phyloP scores from a whole-genome alignment of 2,329 filamentous ascomycete genomes.

The Cordyceps pruinosa region DNA sequence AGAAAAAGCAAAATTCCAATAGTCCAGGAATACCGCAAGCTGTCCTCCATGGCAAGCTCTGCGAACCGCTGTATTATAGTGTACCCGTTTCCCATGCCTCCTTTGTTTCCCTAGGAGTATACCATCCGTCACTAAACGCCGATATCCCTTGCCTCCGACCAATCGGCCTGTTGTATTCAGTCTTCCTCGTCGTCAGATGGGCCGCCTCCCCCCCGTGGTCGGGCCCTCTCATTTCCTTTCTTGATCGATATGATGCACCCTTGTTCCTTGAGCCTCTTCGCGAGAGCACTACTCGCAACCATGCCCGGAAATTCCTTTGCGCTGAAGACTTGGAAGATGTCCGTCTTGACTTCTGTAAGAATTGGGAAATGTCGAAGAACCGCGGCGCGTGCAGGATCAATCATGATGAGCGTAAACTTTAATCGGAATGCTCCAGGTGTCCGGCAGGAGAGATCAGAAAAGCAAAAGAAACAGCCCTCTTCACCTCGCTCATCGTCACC shows the following conservation, averaged over 20 bases:
- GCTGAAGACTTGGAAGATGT: slow-evolving; percentile 72
- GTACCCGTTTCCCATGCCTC: neutral
- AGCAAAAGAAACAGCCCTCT: slow-evolving; percentile 80
- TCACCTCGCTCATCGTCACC: slow-evolving; percentile 65
- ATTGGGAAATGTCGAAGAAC: slow-evolving; percentile 39
- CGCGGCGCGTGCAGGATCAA: slow-evolving; percentile 55
- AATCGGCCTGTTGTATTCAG: neutral
- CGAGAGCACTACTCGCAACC: slow-evolving; percentile 67
- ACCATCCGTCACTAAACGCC: neutral
- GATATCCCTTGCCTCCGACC: neutral
- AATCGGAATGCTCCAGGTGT: slow-evolving; percentile 71
- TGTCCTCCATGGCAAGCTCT: neutral
- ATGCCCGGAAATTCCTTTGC: slow-evolving; percentile 85
- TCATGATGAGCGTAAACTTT: slow-evolving; percentile 64
- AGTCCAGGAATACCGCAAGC: neutral
- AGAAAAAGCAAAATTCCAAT: neutral
- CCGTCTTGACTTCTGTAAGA: slow-evolving; percentile 50
- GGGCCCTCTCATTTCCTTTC: slow-evolving; percentile 62
- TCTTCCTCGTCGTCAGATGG: slow-evolving; percentile 11
- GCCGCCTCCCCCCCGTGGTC: neutral
- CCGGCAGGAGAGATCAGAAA: slow-evolving; percentile 73
- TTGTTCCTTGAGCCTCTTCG: slow-evolving; percentile 68
- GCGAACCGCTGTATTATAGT: neutral
- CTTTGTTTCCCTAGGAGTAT: neutral
- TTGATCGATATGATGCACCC: slow-evolving; percentile 81